These are phyloP conservation scores for Claviceps sp. DNA, from an alignment of 2,329 filamentous ascomycete species.

Conservation along the genomic window DNA sequence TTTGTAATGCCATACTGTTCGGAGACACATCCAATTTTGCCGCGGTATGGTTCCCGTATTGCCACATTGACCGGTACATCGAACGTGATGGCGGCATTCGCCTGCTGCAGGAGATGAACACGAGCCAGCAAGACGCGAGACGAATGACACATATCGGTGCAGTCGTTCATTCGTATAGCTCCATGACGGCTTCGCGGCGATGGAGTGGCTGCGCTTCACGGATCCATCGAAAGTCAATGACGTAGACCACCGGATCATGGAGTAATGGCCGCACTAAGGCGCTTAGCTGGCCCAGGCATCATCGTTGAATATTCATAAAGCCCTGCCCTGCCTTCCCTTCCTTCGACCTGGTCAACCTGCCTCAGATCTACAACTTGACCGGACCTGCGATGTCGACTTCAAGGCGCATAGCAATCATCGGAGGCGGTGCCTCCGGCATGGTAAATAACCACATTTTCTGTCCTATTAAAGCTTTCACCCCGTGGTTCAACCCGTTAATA, in stretches of 20 bases:
- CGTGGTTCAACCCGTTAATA: no score
- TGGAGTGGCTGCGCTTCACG: not conserved
- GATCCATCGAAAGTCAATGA: constrained; percentile 6
- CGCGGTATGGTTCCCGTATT: no score
- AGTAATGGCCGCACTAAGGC: not conserved
- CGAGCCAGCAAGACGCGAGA: not conserved
- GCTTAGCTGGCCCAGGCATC: not conserved
- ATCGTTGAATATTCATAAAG: no score
- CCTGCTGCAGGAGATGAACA: not conserved
- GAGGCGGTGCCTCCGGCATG: constrained; percentile 51
- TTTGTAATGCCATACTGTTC: no score
- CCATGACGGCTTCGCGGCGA: not conserved
- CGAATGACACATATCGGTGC: not conserved
- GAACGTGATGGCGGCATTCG: no score
- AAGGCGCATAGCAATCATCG: constrained; percentile 44
- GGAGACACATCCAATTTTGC: no score
- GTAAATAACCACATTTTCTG: constrained; percentile 16
- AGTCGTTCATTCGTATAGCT: not conserved
- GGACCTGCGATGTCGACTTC: constrained; percentile 2
- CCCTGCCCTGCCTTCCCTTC: not conserved
- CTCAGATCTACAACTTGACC: not conserved
- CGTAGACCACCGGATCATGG: constrained; percentile 6
- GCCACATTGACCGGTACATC: no score
- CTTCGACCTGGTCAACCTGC: not conserved
- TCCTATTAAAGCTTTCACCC: no score